phyloP scores from a whole-genome alignment of 2,329 filamentous ascomycete genomes.

The Aspergillus chevalieri region DNA sequence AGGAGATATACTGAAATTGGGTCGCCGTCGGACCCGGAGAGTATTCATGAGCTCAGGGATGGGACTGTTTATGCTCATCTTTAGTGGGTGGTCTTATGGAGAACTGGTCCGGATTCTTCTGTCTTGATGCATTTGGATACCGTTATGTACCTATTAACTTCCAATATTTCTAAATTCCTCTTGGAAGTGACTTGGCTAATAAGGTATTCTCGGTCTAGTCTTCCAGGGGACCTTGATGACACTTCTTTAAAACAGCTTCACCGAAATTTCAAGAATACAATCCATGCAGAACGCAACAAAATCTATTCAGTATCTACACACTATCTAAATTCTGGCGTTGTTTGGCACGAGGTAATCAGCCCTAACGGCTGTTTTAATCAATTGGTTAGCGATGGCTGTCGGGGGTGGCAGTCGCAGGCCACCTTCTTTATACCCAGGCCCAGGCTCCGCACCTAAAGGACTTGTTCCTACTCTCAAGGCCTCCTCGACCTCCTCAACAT shows the following conservation, averaged over 20 bases:
- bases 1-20: conserved; percentile 36
- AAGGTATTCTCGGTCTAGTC: too few species aligned
- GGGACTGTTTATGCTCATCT: conserved; percentile 39
- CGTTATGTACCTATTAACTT: too few species aligned
- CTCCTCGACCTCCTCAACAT: conserved; percentile 69
- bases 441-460: conserved; percentile 58
- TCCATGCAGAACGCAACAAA: background rate
- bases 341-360: conserved; percentile 50
- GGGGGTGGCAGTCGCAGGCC: conserved; percentile 71
- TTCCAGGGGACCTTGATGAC: too few species aligned
- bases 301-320: background rate
- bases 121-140: too few species aligned
- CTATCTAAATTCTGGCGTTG: background rate
- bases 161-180: too few species aligned
- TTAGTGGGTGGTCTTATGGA: conserved; percentile 11
- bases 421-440: conserved; percentile 67
- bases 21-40: conserved; percentile 30
- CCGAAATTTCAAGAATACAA: background rate
- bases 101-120: too few species aligned
- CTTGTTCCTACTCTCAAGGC: conserved; percentile 64
- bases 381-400: conserved; percentile 87
- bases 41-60: conserved; percentile 38
- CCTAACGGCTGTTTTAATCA: conserved; percentile 71
- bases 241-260: too few species aligned
- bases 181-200: too few species aligned